Evolutionary conservation across 192 early-diverging fungal genomes (phyloP), one percentile per base, ranked within the genome.

Genomic region (Entomortierella lignicola): DNA sequence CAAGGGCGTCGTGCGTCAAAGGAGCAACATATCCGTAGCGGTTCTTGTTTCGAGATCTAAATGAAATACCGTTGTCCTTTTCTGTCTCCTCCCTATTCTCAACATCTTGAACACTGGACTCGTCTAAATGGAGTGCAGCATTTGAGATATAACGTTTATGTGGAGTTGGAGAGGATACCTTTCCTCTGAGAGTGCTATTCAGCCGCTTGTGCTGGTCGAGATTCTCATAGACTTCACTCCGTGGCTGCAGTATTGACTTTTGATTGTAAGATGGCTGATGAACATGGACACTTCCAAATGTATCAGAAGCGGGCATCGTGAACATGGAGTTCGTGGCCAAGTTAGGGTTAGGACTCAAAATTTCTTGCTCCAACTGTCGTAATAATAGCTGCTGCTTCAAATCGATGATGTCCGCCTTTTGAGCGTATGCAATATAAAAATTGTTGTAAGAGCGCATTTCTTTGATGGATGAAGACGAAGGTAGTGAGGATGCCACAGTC

Each of bases 371-470:
- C 11, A 79, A 21, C 4, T 70, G 67, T 3, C 55, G 34, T n/a
- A 79, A 44, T 32, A 79, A 21, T 1, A 44, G 48, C 29, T 60
- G 62, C 18, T 79, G 75, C 32, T 66, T 69, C 41, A 79, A 21
- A 7, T 70, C 75, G 11, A 65, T 44, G 0, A 79, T 29, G 26
- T 79, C 75, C 1, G 66, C 75, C 18, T 79, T 79, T 55, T 79
- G 75, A 12, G 75, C 75, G 25, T 66, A 70, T 13, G 57, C 55
- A 51, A 79, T 54, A 20, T 70, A 79, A 66, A 79, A 50, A 29
- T 79, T 70, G 75, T 66, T 69, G 57, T 79, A 79, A 0, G 75
- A 79, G 8, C 75, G 67, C 52, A 79, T 65, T 11, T 79, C 67
- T 39, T 70, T 79, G 52, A 66, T 57, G 1, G 73, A 60, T 0